Evolutionary conservation across 371 early-diverging fungal genomes (phyloP), one percentile per base, ranked within the genome.

Genomic region (Mucor indicus): DNA sequence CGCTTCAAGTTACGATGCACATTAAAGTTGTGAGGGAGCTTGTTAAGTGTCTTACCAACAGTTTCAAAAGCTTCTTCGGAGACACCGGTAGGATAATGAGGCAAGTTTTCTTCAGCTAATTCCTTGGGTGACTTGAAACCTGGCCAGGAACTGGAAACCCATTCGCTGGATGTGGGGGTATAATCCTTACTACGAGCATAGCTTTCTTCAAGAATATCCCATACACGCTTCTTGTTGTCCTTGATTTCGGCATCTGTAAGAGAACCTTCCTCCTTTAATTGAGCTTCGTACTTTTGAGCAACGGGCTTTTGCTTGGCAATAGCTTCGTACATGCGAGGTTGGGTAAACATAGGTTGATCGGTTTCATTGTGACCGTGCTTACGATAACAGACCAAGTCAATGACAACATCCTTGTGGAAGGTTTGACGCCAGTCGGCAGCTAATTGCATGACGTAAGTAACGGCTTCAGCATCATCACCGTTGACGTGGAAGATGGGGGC

Each of bases 401-500:
- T 79, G 19, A 98, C 95, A 48, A 93, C 90, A 75, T 96, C 97
- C 66, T 89, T 90, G 76, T 92, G 91, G 88, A 92, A 97, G 45
- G 77, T 89, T 53, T 90, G 86, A 55, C 98, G 85, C 94, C 93
- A 98, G 68, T 96, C 95, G 41, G 92, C 85, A 33, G 98, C 98
- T 40, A 96, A 67, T 69, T 92, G 87, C 80, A 90, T 89, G 39
- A 92, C 90, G 71, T 79, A 94, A 44, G 89, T 93, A 29, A 98
- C 98, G 20, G 95, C 95, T 75, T 98, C 98, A 32, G 79, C 88
- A 73, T 97, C 95, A 75, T 97, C 97, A 31, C 91, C 96, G 66
- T 98, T 98, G 38, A 97, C 98, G 66, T 98, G 98, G 74, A 98
- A 84, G 31, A 98, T 91, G 12, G 98, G 98, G 2, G 96, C 96